Percentiles rank a stretch among this genome's conserved stretches.
These are phyloP conservation scores for Pyrus bretschneideri DNA, from an alignment of 306 rosid species.

Conservation along the genomic window DNA sequence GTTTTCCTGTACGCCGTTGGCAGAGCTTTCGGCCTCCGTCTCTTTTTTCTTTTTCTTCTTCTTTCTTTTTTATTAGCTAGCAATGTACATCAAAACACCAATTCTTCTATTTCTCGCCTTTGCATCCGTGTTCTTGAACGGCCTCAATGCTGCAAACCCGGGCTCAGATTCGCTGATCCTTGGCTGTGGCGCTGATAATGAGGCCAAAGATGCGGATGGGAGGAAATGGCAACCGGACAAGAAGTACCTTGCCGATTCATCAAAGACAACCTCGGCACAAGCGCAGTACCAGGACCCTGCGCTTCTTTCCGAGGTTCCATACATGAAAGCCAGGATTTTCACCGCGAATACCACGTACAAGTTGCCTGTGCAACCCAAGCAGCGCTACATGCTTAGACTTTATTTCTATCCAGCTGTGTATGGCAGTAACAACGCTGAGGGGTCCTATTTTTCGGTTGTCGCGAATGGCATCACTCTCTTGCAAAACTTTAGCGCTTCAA, in stretches of 20 bases:
- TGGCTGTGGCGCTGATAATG: conserved; percentile 27
- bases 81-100: conserved; percentile 24
- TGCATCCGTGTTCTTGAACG: neutral
- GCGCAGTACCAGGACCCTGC: conserved; percentile 44
- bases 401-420: conserved; percentile 43
- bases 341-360: conserved; percentile 32
- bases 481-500: conserved; percentile 35
- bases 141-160: neutral
- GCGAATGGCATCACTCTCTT: conserved; percentile 26
- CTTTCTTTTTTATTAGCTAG: neutral
- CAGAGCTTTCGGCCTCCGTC: neutral
- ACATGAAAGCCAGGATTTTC: conserved; percentile 38
- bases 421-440: conserved; percentile 30
- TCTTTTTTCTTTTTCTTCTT: neutral
- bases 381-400: conserved; percentile 36
- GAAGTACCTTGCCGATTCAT: conserved; percentile 13
- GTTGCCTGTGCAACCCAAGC: conserved; percentile 18
- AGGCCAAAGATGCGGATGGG: conserved; percentile 27
- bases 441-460: conserved; percentile 26
- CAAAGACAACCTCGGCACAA: conserved; percentile 6
- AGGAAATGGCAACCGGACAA: conserved; percentile 35
- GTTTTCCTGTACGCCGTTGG: conserved; percentile 54
- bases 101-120: conserved; percentile 8
- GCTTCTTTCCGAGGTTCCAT: conserved; percentile 31
- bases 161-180: conserved; percentile 18